phyloP scores from a whole-genome alignment of 305 asterid genomes.

The Galium porrigens region DNA sequence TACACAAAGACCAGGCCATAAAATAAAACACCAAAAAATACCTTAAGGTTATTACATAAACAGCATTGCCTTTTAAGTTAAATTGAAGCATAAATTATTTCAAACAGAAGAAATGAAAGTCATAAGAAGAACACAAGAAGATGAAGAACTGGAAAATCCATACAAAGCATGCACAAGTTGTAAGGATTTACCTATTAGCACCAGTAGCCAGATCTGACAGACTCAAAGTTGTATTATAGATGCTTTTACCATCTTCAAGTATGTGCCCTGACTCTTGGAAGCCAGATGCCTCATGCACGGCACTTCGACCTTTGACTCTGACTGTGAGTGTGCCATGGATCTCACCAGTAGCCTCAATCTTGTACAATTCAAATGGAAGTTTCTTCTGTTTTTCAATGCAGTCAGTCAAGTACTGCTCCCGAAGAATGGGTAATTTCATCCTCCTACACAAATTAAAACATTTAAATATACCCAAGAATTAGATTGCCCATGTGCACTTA shows the following conservation, averaged over 20 bases:
- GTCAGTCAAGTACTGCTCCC: conserved; percentile 72
- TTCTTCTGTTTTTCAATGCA: conserved; percentile 56
- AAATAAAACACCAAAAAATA: neutral
- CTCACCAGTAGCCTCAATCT: conserved; percentile 47
- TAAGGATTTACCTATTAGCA: conserved; percentile 50
- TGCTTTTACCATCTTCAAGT: conserved; percentile 69
- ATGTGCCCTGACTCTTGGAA: conserved; percentile 89
- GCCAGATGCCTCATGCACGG: conserved; percentile 85
- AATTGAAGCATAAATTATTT: neutral
- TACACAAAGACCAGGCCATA: neutral
- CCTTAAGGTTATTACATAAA: neutral
- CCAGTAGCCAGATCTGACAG: conserved; percentile 93
- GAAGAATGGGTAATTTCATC: conserved; percentile 69
- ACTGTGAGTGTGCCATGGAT: conserved; percentile 51
- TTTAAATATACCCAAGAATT: neutral
- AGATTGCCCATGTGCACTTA: neutral
- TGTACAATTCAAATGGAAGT: conserved; percentile 64
- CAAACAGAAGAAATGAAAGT: neutral
- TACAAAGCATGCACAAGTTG: neutral
- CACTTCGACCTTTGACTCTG: conserved; percentile 87
- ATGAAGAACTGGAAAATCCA: neutral
- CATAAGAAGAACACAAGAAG: neutral
- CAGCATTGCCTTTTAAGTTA: conserved; percentile 1
- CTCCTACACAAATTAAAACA: conserved; percentile 40
- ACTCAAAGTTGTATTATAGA: conserved; percentile 76